phyloP scores from a whole-genome alignment of 176 grass and related monocot genomes.

The Bothriochloa decipiens region DNA sequence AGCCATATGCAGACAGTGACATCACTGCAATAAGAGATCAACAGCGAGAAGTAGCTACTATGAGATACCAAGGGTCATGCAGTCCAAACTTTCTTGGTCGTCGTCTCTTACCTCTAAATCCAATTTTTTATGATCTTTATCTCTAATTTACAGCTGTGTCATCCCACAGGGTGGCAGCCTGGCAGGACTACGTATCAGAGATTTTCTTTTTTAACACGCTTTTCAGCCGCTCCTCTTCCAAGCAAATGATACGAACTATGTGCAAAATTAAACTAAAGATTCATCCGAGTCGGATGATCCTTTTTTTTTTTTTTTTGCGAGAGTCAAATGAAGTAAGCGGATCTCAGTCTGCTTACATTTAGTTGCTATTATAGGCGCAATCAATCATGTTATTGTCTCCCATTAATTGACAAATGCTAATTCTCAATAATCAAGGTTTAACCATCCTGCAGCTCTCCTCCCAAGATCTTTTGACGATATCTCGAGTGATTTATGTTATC shows the following conservation, averaged over 20 bases:
- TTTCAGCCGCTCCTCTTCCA: background rate
- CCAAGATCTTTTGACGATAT: constrained; percentile 16
- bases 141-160: background rate
- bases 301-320: too few species aligned
- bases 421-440: too few species aligned
- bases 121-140: too few species aligned
- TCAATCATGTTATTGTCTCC: constrained; percentile 37
- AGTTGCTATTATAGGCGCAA: too few species aligned
- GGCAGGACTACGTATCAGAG: background rate
- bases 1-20: background rate
- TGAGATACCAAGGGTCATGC: background rate
- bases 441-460: too few species aligned
- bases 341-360: background rate
- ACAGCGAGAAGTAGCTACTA: background rate
- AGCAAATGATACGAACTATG: constrained; percentile 10
- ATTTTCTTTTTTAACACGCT: background rate
- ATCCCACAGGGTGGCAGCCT: constrained; percentile 22
- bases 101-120: background rate
- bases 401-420: constrained; percentile 21
- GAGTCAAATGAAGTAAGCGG: background rate
- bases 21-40: background rate
- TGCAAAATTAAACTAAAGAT: constrained; percentile 14
- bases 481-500: constrained; percentile 17
- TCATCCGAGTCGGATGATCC: background rate
- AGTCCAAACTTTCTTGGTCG: background rate